phyloP scores from a whole-genome alignment of 306 rosid genomes.

The Lablab purpureus region DNA sequence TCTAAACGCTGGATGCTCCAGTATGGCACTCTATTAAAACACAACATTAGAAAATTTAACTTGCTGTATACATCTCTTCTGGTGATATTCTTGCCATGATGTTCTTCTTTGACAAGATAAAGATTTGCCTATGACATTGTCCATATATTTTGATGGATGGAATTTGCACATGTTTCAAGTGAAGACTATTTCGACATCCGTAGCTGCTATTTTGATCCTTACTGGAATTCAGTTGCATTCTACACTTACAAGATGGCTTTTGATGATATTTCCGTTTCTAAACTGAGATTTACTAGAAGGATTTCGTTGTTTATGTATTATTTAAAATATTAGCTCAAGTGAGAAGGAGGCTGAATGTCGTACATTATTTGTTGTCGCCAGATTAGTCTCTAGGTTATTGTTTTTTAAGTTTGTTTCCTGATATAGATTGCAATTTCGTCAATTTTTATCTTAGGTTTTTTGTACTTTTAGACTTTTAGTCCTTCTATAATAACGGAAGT shows the following conservation, averaged over 20 bases:
- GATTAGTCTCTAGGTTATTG: slow-evolving; percentile 25
- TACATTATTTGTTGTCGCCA: slow-evolving; percentile 13
- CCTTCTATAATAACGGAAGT: neutral
- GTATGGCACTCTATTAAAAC: slow-evolving; percentile 2
- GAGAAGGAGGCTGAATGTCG: neutral
- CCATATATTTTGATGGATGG: slow-evolving; percentile 78
- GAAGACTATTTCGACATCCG: slow-evolving; percentile 17
- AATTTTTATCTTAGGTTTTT: slow-evolving; percentile 3
- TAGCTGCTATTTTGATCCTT: slow-evolving; percentile 29
- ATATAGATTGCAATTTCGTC: slow-evolving; percentile 16
- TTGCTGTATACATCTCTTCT: slow-evolving; percentile 17
- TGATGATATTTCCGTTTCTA: slow-evolving; percentile 31
- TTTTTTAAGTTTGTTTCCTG: slow-evolving; percentile 31
- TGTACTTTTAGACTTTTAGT: neutral
- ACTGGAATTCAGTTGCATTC: slow-evolving; percentile 33
- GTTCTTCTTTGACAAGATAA: slow-evolving; percentile 59
- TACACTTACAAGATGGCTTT: slow-evolving; percentile 33
- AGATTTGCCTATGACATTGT: slow-evolving; percentile 94
- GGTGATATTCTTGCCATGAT: slow-evolving; percentile 17
- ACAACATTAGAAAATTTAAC: neutral
- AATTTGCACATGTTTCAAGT: slow-evolving; percentile 36
- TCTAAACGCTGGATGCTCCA: neutral
- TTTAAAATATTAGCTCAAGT: slow-evolving; percentile 28
- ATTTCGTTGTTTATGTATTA: slow-evolving; percentile 32
- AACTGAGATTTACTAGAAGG: slow-evolving; percentile 16